Evolutionary conservation across 352 stramenopile genomes (phyloP), one percentile per base, ranked within the genome.

Genomic region (Peronospora belbahrii): DNA sequence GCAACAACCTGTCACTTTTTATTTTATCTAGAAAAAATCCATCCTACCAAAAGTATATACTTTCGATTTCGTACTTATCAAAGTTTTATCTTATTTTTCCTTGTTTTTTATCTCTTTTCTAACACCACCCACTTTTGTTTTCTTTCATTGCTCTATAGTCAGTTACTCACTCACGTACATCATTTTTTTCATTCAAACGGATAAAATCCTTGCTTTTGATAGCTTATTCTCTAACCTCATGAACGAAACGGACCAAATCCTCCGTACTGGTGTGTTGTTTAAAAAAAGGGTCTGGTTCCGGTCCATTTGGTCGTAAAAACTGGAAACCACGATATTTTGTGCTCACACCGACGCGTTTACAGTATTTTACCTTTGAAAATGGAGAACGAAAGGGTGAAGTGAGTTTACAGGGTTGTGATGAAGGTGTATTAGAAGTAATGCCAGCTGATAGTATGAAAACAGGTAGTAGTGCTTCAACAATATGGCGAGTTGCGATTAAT

Each of bases 241-340:
- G 69, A 75, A 42, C 25, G 47, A 77, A 42, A 58, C n/a, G n/a
- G n/a, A 70, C 20, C 56, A 74, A 37, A 68, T 84, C 32, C 55
- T 85, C 35, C 75, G 81, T 61, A 85, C 75, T 7, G 80, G 80
- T 8, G 74, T 92, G 51, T 55, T 92, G 23, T 88, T 89, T 61
- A 92, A 92, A 59, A n/a, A 87, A 87, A 40, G 75, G 80, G 37
- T 81, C 66, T 2, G 74, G 74, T 48, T 53, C 60, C 3, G 70
- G 73, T 2, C 65, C 75, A n/a, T 76, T 91, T 50, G 77, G 80
- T 2, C 70, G 73, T 23, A 71, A 72, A 45, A 82, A 77, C 49
- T 91, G 79, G 79, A 91, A 91, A 52, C 76, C 79, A 34, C 74
- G 79, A 35, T 85, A 82, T 55, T 88, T 88, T 50, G 70, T 84